Base-by-base conservation (phyloP, 306 rosid species). In the Sechiopsis laciniata region DNA sequence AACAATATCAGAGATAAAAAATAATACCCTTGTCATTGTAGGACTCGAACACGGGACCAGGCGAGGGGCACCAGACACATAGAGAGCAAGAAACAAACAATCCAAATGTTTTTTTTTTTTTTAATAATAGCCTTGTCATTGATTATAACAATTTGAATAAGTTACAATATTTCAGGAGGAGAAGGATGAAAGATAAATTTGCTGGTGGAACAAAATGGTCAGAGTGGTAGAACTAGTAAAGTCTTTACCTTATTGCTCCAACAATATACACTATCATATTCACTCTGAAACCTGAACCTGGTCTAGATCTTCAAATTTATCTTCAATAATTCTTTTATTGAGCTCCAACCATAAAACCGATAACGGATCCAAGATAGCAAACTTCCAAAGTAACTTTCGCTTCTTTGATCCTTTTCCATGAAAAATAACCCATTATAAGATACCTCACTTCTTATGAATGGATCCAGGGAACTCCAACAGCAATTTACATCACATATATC, bases 301-400 rank as follows among this genome's bases (percentile, higher is more conserved):
- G 5, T 48, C 57, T 68, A 68, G 57, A 68, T 46, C 73, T 68
- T 68, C 73, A 68, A 48, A 68, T 68, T 46, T 68, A 68, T 68
- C 73, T 68, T 68, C 73, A 48, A 48, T 42, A 46, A 68, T 48
- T 68, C 56, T 68, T 68, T 68, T 68, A 68, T 48, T 1, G 73
- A 68, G 57, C 42, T 46, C 73, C 73, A 68, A 48, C 56, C 73
- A 48, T 68, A 68, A 48, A 68, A 68, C 20, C 57, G 20, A 21
- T 68, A 68, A 68, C 57, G 73, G 73, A 68, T 26, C 73, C 73
- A 68, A 68, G 73, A 68, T 68, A 68, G 73, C 73, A 26, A 26
- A 26, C 29, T 26, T 26, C 29, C 29, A 26, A 26, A 26, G 29
- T 26, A 26, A 26, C 29, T 26, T 26, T 26, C 29, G 29, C 73